phyloP scores from a whole-genome alignment of 2,329 filamentous ascomycete species.

The Colletotrichum destructivum region DNA sequence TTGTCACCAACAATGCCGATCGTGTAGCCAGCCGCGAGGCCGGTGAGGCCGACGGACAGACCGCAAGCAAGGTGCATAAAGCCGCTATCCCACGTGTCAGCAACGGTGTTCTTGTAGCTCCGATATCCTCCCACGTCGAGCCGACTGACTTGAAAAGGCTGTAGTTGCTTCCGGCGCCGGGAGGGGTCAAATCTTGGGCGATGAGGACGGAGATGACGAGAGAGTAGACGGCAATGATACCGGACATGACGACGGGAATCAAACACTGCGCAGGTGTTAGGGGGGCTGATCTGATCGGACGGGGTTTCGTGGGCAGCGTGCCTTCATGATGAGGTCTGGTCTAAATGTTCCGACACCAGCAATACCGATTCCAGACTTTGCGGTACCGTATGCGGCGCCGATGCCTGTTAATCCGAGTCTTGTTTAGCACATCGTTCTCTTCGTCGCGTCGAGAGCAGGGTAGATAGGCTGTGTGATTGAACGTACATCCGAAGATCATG shows the following conservation, averaged over 20 bases:
- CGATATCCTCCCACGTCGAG: background rate
- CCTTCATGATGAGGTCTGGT: conserved; percentile 93
- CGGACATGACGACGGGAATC: conserved; percentile 96
- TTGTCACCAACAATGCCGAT: conserved; percentile 97
- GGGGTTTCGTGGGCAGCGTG: conserved; percentile 52
- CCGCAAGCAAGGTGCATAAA: conserved; percentile 96
- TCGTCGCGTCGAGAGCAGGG: conserved; percentile 41
- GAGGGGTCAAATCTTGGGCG: conserved; percentile 87
- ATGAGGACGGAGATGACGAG: conserved; percentile 98
- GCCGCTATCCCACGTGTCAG: conserved; percentile 66
- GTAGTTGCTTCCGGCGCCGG: conserved; percentile 73
- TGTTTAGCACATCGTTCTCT: conserved; percentile 28
- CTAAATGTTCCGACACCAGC: conserved; percentile 88
- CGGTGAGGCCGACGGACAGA: conserved; percentile 91
- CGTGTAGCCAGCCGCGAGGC: conserved; percentile 93
- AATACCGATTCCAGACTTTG: conserved; percentile 91
- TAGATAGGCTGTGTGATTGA: conserved; percentile 48
- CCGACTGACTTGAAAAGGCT: conserved; percentile 83
- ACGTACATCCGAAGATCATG: conserved; percentile 86
- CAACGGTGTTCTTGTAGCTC: background rate
- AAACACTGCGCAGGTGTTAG: conserved; percentile 70
- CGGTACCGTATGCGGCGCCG: conserved; percentile 89
- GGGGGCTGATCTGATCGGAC: background rate
- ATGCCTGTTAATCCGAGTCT: conserved; percentile 58
- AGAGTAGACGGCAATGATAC: conserved; percentile 98